phyloP scores from a whole-genome alignment of 768 basidiomycete genomes.

The Polyporus arcularius region DNA sequence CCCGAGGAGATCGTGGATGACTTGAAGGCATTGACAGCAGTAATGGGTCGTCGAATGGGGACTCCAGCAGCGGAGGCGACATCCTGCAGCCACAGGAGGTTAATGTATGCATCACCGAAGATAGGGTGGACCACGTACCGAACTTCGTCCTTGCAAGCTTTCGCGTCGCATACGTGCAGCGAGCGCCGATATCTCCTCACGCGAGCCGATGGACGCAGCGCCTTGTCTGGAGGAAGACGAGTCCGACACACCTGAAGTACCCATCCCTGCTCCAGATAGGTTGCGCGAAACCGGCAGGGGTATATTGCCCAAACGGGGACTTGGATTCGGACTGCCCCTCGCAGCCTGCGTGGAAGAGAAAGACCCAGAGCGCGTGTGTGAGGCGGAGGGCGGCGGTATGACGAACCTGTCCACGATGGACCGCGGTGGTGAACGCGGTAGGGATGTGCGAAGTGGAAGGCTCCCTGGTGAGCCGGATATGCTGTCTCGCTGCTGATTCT shows the following conservation, averaged over 20 bases:
- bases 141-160: conserved; percentile 41
- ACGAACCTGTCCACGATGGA: conserved; percentile 48
- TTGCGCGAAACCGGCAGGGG: conserved; percentile 39
- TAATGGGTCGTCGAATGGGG: conserved; percentile 47
- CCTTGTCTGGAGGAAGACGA: conserved; percentile 42
- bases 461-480: conserved; percentile 44
- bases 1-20: conserved; percentile 51
- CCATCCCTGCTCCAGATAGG: conserved; percentile 32
- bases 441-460: conserved; percentile 41
- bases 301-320: conserved; percentile 37
- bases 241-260: conserved; percentile 42
- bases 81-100: conserved; percentile 29
- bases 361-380: conserved; percentile 36
- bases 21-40: conserved; percentile 49
- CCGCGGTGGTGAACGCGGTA: conserved; percentile 48
- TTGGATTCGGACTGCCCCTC: conserved; percentile 21
- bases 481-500: conserved; percentile 63
- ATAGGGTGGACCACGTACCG: conserved; percentile 18
- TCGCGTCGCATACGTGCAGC: conserved; percentile 51
- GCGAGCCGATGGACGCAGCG: conserved; percentile 35
- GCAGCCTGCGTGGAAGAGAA: conserved; percentile 26
- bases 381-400: conserved; percentile 28
- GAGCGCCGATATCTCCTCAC: conserved; percentile 42
- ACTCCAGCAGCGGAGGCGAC: conserved; percentile 38
- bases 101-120: conserved; percentile 9